Base-by-base conservation (phyloP, 2,329 filamentous ascomycete species). In the Colletotrichum agaves region DNA sequence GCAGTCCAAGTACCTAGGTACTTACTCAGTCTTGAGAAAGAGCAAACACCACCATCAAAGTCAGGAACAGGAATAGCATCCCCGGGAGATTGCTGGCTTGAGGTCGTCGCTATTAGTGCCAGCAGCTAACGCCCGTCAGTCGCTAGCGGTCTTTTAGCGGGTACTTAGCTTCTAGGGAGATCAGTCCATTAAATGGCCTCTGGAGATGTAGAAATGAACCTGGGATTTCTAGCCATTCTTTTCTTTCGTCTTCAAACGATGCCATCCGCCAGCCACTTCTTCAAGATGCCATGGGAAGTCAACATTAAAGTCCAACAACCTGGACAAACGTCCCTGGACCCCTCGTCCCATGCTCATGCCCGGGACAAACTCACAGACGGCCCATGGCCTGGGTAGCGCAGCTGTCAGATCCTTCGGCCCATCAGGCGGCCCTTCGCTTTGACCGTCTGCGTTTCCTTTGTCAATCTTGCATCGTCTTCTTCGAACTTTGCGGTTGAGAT, bases 41-140 rank as follows among this genome's bases (percentile, higher is more conserved):
- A n/a, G n/a, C n/a, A n/a, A n/a, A n/a, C n/a, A n/a, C n/a, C n/a
- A n/a, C 49, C 2, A 44, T 19, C 5, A 53, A 12, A 15, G 6
- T 37, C 64, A 58, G 60, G 35, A 63, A 67, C 64, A 67, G 63
- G 59, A 63, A 49, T n/a, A 49, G 23, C 15, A 58, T 58, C 58
- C 43, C 50, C 44, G 19, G 52, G 52, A 58, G 37, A 67, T 67
- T 63, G 46, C 57, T 17, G 41, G 43, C 27, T 47, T 10, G 44
- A 50, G 43, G 41, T 56, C 23, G 49, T 47, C 15, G 63, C 27
- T 63, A 27, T 37, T 63, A 57, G 59, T 63, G 60, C 44, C 63
- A 10, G 11, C 44, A 8, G 35, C 52, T 23, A 44, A 17, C 49
- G 35, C 43, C 63, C 63, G 35, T 56, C 52, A 44, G 31, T 31